Evolutionary conservation across 2,329 filamentous ascomycete species (phyloP).

Genomic region (Stenocarpella maydis): DNA sequence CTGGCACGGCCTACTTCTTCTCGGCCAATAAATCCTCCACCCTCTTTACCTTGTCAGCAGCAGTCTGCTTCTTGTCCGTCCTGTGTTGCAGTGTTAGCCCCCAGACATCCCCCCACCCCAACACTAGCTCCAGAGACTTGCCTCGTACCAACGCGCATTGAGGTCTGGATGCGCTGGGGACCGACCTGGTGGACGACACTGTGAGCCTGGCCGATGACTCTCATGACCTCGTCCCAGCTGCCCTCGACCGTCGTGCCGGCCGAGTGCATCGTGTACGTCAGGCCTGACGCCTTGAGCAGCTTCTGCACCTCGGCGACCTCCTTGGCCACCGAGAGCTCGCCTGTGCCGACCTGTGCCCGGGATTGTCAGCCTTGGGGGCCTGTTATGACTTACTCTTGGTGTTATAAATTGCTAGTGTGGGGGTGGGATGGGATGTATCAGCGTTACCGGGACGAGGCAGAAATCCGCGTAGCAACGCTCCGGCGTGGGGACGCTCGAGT

Average conservation of each 20-base stretch:
- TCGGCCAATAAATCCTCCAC: conserved; percentile 60
- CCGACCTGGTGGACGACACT: conserved; percentile 78
- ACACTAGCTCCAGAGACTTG: conserved; percentile 46
- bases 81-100: conserved; percentile 48
- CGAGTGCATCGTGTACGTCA: conserved; percentile 90
- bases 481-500: conserved; percentile 68
- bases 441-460: conserved; percentile 79
- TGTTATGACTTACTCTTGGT: background rate
- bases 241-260: conserved; percentile 95
- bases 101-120: no score
- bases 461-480: conserved; percentile 86
- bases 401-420: background rate
- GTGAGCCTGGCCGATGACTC: conserved; percentile 86
- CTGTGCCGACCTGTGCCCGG: conserved; percentile 75
- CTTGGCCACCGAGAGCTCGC: conserved; percentile 75
- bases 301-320: conserved; percentile 91
- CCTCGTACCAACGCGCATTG: conserved; percentile 86
- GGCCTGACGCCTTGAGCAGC: conserved; percentile 79
- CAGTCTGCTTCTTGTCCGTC: conserved; percentile 85
- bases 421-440: background rate
- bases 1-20: conserved; percentile 23
- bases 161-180: conserved; percentile 84
- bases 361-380: background rate
- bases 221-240: conserved; percentile 88
- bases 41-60: conserved; percentile 79